Evolutionary conservation across 305 asterid genomes (phyloP).

Genomic region (Solanum hybrid): DNA sequence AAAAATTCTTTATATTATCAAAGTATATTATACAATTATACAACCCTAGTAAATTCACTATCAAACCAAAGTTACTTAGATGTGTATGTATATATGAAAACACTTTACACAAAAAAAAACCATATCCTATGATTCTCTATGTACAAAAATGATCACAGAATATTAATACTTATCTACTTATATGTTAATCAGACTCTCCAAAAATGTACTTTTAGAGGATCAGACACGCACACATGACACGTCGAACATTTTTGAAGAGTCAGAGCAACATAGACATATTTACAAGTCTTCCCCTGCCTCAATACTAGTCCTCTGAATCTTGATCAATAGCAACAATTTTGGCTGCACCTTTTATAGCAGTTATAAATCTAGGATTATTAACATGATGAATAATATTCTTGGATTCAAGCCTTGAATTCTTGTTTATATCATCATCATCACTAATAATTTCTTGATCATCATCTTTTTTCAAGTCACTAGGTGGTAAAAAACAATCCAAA

Average conservation of each 20-base stretch:
- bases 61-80: neutral
- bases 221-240: neutral
- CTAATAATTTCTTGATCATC: neutral
- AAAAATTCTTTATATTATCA: neutral
- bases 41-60: neutral
- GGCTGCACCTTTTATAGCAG: neutral
- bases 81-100: neutral
- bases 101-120: neutral
- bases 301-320: neutral
- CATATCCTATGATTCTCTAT: constrained; percentile 1
- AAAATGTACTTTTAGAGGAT: neutral
- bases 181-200: neutral
- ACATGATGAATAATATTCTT: neutral
- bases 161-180: neutral
- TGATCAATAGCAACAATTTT: constrained; percentile 13
- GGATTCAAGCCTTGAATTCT: neutral
- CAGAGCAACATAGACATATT: neutral
- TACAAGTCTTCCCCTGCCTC: neutral
- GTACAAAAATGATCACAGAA: constrained; percentile 8
- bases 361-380: neutral
- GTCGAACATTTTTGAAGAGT: neutral
- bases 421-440: neutral
- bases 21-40: neutral
- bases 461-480: constrained; percentile 12
- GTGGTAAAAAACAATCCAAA: constrained; percentile 18